Evolutionary conservation across 768 basidiomycete species (phyloP), one percentile per base, ranked within the genome.

Genomic region (Leccinellum rugosiceps): DNA sequence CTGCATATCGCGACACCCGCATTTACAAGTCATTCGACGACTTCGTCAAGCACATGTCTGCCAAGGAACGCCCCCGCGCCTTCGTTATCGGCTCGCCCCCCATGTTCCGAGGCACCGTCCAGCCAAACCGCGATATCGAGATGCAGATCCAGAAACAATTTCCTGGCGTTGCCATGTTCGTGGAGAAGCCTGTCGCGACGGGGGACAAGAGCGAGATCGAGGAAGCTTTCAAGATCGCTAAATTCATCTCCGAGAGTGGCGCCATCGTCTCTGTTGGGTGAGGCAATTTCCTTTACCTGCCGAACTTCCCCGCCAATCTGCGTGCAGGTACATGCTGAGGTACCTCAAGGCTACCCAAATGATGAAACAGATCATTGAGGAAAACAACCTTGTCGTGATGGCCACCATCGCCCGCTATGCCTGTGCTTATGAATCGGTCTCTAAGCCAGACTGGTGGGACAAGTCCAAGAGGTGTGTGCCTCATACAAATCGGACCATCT

Each of bases 301-400:
- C 25, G 45, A 44, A 19, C 17, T 25, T 15, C 28, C 50, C 23
- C 19, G 35, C 35, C 50, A 44, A 62, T 41, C 44, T 30, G 14
- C 35, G 30, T 34, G 17, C 59, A 92, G 92, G 57, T 94, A 93
- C 71, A 97, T 97, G 94, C 78, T 97, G 61, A 86, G 94, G 61
- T 95, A 96, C 76, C 80, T 96, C 65, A 89, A 88, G 73, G 94
- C 90, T 31, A 92, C 96, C 21, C 94, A 97, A 75, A 88, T 86
- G 82, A 97, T 98, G 92, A 95, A 96, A 76, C 83, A 88, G 59
- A 94, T 98, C 72, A 90, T 99, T 70, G 79, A 91, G 68, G 93
- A 96, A 61, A 98, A 98, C 72, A 83, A 92, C 68, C 80, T 99
- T 57, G 89, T 88, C 21, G 94, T 99, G 52, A 98, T 98, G 95